A percentile compares a stretch with the other conserved stretches of the same genome.
These are phyloP conservation scores for Amphicarpaea edgeworthii DNA, from an alignment of 306 rosid species.

Conservation along the genomic window DNA sequence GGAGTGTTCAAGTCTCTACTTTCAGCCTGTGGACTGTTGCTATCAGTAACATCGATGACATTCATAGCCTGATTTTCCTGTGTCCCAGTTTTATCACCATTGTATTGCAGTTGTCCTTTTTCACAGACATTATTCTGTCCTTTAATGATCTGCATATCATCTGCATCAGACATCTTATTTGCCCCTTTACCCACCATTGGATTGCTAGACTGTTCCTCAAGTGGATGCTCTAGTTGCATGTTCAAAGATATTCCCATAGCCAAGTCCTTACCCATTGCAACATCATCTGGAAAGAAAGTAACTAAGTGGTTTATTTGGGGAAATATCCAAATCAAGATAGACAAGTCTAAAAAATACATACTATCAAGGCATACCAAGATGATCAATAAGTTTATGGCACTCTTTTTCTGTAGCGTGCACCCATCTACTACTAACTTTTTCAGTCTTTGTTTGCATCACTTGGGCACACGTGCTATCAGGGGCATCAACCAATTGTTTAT, in stretches of 20 bases:
- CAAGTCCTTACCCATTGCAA: constrained; percentile 63
- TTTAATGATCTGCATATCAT: constrained; percentile 42
- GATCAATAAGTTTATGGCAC: constrained; percentile 49
- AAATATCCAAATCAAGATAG: constrained; percentile 32
- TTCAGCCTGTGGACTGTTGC: constrained; percentile 55
- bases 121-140: constrained; percentile 43
- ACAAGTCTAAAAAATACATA: neutral
- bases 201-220: constrained; percentile 49
- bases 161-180: constrained; percentile 43
- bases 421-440: constrained; percentile 49
- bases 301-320: constrained; percentile 28
- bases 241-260: constrained; percentile 52
- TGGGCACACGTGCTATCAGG: constrained; percentile 64
- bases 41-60: constrained; percentile 41
- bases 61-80: constrained; percentile 44
- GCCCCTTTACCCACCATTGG: constrained; percentile 44
- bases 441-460: constrained; percentile 55
- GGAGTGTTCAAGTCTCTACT: constrained; percentile 57
- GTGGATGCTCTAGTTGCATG: constrained; percentile 42
- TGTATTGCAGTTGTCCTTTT: constrained; percentile 48
- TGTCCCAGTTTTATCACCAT: constrained; percentile 48
- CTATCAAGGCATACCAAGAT: constrained; percentile 59
- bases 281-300: constrained; percentile 51
- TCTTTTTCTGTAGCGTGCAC: constrained; percentile 51
- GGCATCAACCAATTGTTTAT: constrained; percentile 50